Evolutionary conservation across 345 rosid genomes (phyloP), one percentile per base, ranked within the genome.

Genomic region (Syzygium aqueum): DNA sequence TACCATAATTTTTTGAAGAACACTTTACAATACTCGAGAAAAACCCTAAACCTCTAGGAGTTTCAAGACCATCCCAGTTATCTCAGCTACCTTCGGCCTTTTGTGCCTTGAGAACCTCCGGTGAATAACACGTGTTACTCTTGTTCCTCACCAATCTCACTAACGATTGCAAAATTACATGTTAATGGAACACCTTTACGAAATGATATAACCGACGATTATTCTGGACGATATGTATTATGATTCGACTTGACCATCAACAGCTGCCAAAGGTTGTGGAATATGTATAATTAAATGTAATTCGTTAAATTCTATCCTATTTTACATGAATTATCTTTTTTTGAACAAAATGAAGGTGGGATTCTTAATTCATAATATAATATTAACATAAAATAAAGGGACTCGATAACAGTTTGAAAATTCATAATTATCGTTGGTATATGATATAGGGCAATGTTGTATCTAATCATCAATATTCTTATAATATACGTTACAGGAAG

Each of bases 81-180:
- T 57, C 14, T 56, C 0, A 57, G 14, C 28, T 57, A 23, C 25
- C 14, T 57, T 57, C 25, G 63, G 63, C 25, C n/a, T 57, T 57
- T 56, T 57, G 0, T 57, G 6, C 63, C 63, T 57, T 21, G 4
- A 57, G 63, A 57, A 23, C n/a, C 63, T 57, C 63, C 0, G 0
- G 6, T 57, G n/a, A 57, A 23, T 57, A 57, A 10, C 63, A 57
- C 4, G 28, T 10, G 30, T 57, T 25, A 57, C 65, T 57, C 27
- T 57, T 4, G 65, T 57, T 25, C 15, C 30, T 25, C 3, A 25
- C 30, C 15, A 57, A 57, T 57, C 65, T 25, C 30, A 11, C 0
- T 25, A 0, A 25, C 28, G 11, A 22, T 57, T 57, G 30, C 28
- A 57, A 25, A 57, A 11, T 57, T 57, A 57, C 65, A 57, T 25